These are phyloP conservation scores for Trametes maxima DNA, from an alignment of 768 basidiomycete species.

Conservation along the genomic window DNA sequence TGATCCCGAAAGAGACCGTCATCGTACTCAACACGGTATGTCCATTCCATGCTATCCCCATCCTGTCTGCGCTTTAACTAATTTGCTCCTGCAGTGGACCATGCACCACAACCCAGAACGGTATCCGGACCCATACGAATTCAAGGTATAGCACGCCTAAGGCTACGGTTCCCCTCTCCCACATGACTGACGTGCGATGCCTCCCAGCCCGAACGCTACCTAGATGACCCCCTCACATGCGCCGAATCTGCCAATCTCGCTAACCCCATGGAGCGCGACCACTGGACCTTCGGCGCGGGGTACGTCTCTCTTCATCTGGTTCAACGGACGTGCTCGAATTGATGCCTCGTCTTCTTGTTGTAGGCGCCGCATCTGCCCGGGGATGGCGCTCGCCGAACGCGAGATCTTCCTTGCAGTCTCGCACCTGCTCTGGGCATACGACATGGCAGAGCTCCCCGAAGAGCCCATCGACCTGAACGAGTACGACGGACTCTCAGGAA, in stretches of 20 bases:
- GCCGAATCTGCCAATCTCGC: conserved; percentile 47
- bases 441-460: conserved; percentile 41
- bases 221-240: conserved; percentile 40
- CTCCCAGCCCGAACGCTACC: conserved; percentile 48
- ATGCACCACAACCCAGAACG: conserved; percentile 36
- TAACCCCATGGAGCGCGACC: conserved; percentile 48
- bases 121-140: conserved; percentile 43
- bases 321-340: not conserved
- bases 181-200: conserved; percentile 23
- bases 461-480: conserved; percentile 49
- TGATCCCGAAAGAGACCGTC: conserved; percentile 35
- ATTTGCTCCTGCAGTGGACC: conserved; percentile 13
- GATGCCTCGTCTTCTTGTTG: not conserved
- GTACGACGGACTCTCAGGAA: conserved; percentile 49
- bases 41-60: too few species aligned
- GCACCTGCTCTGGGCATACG: conserved; percentile 51
- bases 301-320: conserved; percentile 23
- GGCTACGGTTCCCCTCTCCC: not conserved
- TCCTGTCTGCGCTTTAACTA: too few species aligned
- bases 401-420: conserved; percentile 49
- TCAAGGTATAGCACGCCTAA: conserved; percentile 11
- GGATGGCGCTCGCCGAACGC: conserved; percentile 47
- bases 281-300: conserved; percentile 56
- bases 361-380: conserved; percentile 42
- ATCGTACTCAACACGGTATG: conserved; percentile 32